Evolutionary conservation across 2,329 filamentous ascomycete species (phyloP).

Genomic region (Blastomyces percursus): DNA sequence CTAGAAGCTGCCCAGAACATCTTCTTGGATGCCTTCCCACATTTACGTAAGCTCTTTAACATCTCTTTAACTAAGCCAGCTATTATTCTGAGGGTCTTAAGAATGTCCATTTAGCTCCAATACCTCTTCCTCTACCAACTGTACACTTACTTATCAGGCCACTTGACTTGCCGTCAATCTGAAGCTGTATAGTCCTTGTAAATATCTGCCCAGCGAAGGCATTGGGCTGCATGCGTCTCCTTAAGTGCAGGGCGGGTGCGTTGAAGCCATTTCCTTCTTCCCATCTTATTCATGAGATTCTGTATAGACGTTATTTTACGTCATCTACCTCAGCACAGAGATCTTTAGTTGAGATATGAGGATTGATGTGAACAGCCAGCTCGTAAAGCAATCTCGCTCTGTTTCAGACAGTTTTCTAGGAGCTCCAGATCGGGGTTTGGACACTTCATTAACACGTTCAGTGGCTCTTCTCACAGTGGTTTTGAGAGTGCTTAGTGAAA

Average conservation of each 20-base stretch:
- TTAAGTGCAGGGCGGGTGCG: background rate
- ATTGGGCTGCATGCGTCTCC: background rate
- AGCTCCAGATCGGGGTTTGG: background rate
- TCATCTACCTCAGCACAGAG: background rate
- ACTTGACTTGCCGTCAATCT: background rate
- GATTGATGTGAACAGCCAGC: background rate
- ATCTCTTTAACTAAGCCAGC: no score
- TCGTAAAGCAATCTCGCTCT: background rate
- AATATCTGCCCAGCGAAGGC: background rate
- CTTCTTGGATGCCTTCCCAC: no score
- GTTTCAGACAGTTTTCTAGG: background rate
- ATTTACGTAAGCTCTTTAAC: no score
- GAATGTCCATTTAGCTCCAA: no score
- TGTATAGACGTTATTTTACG: background rate
- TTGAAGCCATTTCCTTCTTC: background rate
- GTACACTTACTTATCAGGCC: background rate
- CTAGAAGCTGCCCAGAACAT: no score
- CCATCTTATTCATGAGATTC: background rate
- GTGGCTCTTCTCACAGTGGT: background rate
- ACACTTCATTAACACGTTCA: background rate
- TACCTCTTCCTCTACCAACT: no score
- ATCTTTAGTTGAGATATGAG: background rate
- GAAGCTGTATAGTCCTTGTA: background rate
- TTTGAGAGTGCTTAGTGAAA: background rate
- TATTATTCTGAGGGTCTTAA: no score